Evolutionary conservation across 176 grass and related monocot genomes (phyloP), one percentile per base, ranked within the genome.

Genomic region (Musa acuminata): DNA sequence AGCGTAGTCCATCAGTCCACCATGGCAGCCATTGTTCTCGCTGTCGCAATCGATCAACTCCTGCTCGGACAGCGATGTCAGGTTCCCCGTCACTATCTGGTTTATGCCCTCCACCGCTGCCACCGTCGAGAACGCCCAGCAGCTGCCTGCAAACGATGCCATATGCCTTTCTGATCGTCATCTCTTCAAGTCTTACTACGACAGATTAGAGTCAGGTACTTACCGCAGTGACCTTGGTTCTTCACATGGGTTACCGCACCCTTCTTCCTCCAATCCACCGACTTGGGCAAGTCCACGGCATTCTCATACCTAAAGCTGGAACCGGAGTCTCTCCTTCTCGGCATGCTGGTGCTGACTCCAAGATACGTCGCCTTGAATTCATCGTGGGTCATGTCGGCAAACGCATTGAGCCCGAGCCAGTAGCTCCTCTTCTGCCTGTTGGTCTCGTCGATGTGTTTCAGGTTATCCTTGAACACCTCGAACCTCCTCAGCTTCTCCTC

Each of bases 71-170:
- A 96, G 58, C 0, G 89, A 78, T 11, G 89, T 96, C 25, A 96
- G 83, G 71, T 96, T 96, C 1, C 89, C 89, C 0, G 78, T 89
- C 50, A 84, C 80, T 53, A 96, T 96, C 60, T 82, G 73, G 77
- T 96, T 90, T 81, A 96, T 84, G 11, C 93, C 93, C 21, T 96
- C 93, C 16, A 96, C 93, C 0, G 93, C 83, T 1, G 85, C 93
- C 49, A 96, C 93, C 0, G 93, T 96, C 9, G 93, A 92, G 79
- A 96, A 96, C 1, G 93, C 93, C 93, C 89, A 96, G 68, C 93
- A 96, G 81, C 93, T 96, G 21, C 84, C 84, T 87, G 84, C 73
- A 64, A 49, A 25, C 8, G 12, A 6, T 43, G 35, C 3, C 35
- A 43, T 62, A 25, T 19, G 17, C 13, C 4, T 35, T 2, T 11